Conservation (phyloP, 306 rosid species). For the Pterocarpus santalinus region DNA sequence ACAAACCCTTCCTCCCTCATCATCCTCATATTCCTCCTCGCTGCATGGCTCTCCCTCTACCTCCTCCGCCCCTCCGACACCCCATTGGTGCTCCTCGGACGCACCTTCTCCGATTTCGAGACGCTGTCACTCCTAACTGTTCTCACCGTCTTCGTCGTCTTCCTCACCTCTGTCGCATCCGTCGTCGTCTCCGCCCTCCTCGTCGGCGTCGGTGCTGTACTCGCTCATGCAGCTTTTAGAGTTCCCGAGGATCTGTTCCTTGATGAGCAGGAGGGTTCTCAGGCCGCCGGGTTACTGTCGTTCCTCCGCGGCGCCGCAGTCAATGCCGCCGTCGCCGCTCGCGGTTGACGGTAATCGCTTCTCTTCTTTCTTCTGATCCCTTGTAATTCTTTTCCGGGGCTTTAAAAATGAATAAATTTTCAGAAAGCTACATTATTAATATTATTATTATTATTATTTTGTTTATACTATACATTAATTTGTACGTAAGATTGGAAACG, state of each 20-base stretch:
- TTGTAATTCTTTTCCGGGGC: conserved; percentile 15
- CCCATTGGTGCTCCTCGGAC: conserved; percentile 82
- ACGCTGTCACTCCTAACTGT: conserved; percentile 63
- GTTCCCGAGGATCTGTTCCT: conserved; percentile 91
- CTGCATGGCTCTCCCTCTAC: conserved; percentile 89
- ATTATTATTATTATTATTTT: too few relatives aligned
- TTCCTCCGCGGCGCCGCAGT: conserved; percentile 68
- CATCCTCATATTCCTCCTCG: conserved; percentile 68
- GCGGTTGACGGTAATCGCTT: conserved; percentile 50
- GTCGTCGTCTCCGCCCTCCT: conserved; percentile 73
- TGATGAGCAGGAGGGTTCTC: conserved; percentile 67
- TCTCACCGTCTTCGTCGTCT: conserved; percentile 65
- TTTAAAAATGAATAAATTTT: neutral
- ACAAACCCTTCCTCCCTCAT: conserved; percentile 75
- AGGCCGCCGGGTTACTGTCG: conserved; percentile 68
- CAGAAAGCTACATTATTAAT: too few relatives aligned
- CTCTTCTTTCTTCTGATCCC: conserved; percentile 38
- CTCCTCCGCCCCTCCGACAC: conserved; percentile 93
- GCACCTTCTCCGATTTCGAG: conserved; percentile 75
- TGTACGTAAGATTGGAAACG: too few relatives aligned
- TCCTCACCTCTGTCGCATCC: conserved; percentile 90
- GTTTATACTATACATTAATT: too few relatives aligned
- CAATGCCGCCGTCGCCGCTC: conserved; percentile 41
- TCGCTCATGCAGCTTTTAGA: conserved; percentile 81
- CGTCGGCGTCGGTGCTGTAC: conserved; percentile 67